These are phyloP conservation scores for Penicillium silybi DNA, from an alignment of 495 filamentous ascomycete genomes.

Conservation along the genomic window DNA sequence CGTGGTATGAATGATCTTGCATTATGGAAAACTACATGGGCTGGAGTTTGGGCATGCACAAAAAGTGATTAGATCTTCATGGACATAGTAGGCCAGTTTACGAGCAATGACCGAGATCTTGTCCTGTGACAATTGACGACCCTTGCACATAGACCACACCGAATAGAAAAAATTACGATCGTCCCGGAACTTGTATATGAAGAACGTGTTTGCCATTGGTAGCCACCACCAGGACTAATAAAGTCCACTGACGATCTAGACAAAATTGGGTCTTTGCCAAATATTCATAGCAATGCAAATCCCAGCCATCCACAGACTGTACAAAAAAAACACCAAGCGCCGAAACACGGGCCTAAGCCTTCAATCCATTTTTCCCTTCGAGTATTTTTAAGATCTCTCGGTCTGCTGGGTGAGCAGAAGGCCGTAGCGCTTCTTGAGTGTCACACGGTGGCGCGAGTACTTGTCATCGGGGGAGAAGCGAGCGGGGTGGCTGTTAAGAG, in stretches of 20 bases:
- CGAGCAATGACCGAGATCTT: slow-evolving; percentile 5
- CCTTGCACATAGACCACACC: slow-evolving; percentile 10
- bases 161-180: neutral
- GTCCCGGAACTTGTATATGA: neutral
- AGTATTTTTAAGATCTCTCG: slow-evolving; percentile 29
- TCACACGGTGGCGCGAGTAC: slow-evolving; percentile 89
- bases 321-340: slow-evolving; percentile 49
- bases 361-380: slow-evolving; percentile 25
- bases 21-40: slow-evolving; percentile 23
- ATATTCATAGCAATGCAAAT: slow-evolving; percentile 20
- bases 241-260: slow-evolving; percentile 1
- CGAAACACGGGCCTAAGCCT: slow-evolving; percentile 30
- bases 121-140: neutral
- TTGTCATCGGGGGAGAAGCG: slow-evolving; percentile 97
- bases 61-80: slow-evolving; percentile 27
- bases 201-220: slow-evolving; percentile 11
- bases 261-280: neutral
- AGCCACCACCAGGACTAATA: slow-evolving; percentile 2
- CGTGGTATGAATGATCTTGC: slow-evolving; percentile 12
- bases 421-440: slow-evolving; percentile 86
- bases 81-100: slow-evolving; percentile 12
- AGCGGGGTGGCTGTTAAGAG: slow-evolving; percentile 64
- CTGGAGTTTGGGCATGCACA: slow-evolving; percentile 33
- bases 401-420: slow-evolving; percentile 82
- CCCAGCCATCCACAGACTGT: slow-evolving; percentile 29